Evolutionary conservation across 352 stramenopile species (phyloP).

Genomic region (Thraustochytrium striatum): DNA sequence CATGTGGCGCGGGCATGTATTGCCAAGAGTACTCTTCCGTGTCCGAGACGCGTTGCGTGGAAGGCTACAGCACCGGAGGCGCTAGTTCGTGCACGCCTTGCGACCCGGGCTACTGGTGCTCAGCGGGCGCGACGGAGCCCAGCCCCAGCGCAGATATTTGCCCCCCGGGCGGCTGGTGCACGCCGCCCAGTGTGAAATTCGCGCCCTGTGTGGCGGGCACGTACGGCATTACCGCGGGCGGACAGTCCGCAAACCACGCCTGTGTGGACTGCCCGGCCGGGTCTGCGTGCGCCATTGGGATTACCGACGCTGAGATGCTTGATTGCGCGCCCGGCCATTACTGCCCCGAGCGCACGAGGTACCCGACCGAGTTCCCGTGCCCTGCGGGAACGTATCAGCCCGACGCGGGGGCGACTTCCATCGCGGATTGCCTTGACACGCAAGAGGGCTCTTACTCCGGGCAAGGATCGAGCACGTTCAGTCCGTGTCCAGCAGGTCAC

Average conservation of each 20-base stretch:
- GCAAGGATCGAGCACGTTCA: conserved; percentile 65
- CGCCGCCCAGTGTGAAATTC: not conserved
- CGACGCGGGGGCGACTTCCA: conserved; percentile 58
- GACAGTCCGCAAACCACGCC: not conserved
- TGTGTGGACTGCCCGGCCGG: conserved; percentile 54
- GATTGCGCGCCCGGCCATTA: conserved; percentile 53
- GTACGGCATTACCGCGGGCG: not conserved
- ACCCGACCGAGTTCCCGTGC: conserved; percentile 70
- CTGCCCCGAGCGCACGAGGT: conserved; percentile 60
- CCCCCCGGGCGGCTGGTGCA: not conserved
- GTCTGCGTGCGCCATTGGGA: conserved; percentile 75
- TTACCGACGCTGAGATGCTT: not conserved
- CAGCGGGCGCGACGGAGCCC: conserved; percentile 67
- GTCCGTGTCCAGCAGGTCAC: conserved; percentile 73
- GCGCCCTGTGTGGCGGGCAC: not conserved
- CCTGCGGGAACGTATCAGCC: conserved; percentile 74
- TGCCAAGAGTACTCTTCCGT: not conserved
- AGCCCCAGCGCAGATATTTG: conserved; percentile 58
- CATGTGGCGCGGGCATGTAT: not conserved
- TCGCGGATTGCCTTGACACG: not conserved
- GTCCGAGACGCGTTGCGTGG: not conserved
- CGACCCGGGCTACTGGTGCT: conserved; percentile 67
- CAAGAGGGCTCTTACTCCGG: conserved; percentile 38
- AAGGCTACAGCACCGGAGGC: conserved; percentile 53
- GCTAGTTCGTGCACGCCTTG: conserved; percentile 63